A percentile compares a stretch with the other conserved stretches of the same genome.
Evolutionary conservation across 1,139 yeast genomes (phyloP).

Genomic region (Hemisphaericaspora xylanilytica): DNA sequence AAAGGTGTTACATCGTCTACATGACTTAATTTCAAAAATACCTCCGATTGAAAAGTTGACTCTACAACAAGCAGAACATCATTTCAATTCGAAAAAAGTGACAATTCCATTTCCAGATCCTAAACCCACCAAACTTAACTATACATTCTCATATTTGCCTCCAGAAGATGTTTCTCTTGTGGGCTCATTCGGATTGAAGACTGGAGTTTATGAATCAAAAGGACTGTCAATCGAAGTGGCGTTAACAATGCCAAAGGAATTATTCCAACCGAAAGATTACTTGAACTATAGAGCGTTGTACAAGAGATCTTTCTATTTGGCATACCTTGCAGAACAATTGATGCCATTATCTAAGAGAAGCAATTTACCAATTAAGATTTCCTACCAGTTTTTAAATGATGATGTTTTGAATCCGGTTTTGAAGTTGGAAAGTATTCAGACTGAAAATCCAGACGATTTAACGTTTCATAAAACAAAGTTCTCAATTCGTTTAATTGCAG

Average conservation of each 20-base stretch:
- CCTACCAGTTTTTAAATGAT: conserved; percentile 60
- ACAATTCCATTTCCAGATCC: conserved; percentile 89
- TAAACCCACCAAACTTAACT: conserved; percentile 67
- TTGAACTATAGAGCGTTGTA: conserved; percentile 86
- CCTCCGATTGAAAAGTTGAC: conserved; percentile 54
- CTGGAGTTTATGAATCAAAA: conserved; percentile 52
- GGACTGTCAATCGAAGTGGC: conserved; percentile 74
- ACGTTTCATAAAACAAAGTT: conserved; percentile 68
- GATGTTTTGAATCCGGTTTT: conserved; percentile 67
- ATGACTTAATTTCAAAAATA: conserved; percentile 63
- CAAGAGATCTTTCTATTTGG: conserved; percentile 84
- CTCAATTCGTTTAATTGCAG: conserved; percentile 67
- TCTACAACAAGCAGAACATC: conserved; percentile 50
- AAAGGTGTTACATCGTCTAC: conserved; percentile 72
- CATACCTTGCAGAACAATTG: conserved; percentile 68
- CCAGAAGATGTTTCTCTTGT: conserved; percentile 78
- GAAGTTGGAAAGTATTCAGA: conserved; percentile 50
- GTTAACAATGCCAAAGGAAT: conserved; percentile 71
- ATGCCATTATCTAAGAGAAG: conserved; percentile 53
- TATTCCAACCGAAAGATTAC: conserved; percentile 85
- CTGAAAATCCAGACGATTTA: conserved; percentile 48
- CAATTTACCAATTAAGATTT: conserved; percentile 52
- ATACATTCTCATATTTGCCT: conserved; percentile 64
- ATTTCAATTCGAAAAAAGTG: conserved; percentile 48
- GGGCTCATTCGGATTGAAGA: conserved; percentile 87